phyloP scores from a whole-genome alignment of 225 moss, liverwort and hornwort species.

The Thuidium tamariscinum region DNA sequence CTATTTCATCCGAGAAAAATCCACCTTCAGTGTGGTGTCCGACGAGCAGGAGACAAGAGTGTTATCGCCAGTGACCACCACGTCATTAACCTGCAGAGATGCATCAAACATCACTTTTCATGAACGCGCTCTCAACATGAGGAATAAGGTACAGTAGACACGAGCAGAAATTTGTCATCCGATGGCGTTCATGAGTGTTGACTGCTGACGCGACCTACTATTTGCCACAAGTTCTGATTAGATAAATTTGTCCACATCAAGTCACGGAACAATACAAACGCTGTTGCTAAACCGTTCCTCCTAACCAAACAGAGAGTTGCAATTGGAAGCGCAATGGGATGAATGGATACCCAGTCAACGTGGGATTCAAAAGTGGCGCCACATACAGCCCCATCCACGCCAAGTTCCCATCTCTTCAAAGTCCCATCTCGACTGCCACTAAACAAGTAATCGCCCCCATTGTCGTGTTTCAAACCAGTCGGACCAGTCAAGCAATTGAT shows the following conservation, averaged over 20 bases:
- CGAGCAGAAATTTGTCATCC: not conserved
- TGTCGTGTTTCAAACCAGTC: conserved; percentile 29
- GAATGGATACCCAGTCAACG: conserved; percentile 73
- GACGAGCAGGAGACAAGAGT: conserved; percentile 91
- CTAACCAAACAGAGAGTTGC: not conserved
- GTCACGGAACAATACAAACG: not conserved
- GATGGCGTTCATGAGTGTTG: not conserved
- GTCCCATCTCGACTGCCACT: conserved; percentile 94
- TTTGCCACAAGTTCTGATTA: not conserved
- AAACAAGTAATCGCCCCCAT: conserved; percentile 48
- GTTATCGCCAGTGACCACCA: conserved; percentile 68
- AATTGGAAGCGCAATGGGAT: not conserved
- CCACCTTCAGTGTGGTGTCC: conserved; percentile 86
- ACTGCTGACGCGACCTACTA: not conserved
- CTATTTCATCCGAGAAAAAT: not conserved
- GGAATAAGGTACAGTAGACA: not conserved
- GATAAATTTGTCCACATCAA: not conserved
- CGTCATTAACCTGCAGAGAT: conserved; percentile 72
- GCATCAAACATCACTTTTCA: not conserved
- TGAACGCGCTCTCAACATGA: not conserved
- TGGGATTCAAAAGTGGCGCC: conserved; percentile 84
- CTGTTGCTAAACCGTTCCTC: not conserved
- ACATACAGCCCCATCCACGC: conserved; percentile 54
- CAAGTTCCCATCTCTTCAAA: conserved; percentile 83
- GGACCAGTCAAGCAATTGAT: conserved; percentile 73